phyloP scores from a whole-genome alignment of 176 grass and related monocot species.

The Triticum monococcum region DNA sequence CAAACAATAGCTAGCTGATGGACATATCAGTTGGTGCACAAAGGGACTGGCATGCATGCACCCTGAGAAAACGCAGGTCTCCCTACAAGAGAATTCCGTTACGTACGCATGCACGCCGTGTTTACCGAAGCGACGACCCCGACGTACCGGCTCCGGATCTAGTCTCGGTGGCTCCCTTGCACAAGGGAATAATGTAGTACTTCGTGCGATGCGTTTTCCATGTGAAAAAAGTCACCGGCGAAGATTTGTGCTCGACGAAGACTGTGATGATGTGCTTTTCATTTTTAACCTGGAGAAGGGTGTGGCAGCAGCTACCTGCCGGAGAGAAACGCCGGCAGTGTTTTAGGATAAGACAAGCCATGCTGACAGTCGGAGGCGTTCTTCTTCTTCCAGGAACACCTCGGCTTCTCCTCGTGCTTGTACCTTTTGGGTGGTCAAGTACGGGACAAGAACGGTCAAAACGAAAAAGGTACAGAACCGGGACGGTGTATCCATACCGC shows the following conservation, averaged over 20 bases:
- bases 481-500: too few species aligned
- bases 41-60: too few species aligned
- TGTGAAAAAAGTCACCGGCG: not conserved
- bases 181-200: too few species aligned
- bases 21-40: not conserved
- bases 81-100: not conserved
- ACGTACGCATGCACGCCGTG: conserved; percentile 6
- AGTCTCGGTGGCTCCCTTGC: not conserved
- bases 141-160: not conserved
- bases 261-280: not conserved
- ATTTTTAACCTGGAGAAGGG: conserved; percentile 1
- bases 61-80: not conserved
- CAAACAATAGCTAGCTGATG: not conserved
- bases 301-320: conserved; percentile 7
- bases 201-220: not conserved
- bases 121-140: conserved; percentile 39
- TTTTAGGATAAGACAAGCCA: not conserved
- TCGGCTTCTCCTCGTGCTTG: too few species aligned
- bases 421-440: too few species aligned
- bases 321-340: not conserved
- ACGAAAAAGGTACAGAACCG: too few species aligned
- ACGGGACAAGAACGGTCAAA: too few species aligned
- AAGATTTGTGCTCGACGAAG: not conserved
- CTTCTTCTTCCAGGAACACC: too few species aligned
- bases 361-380: not conserved